Base-by-base conservation (phyloP, 2,329 filamentous ascomycete genomes). In the Periconia digitata region DNA sequence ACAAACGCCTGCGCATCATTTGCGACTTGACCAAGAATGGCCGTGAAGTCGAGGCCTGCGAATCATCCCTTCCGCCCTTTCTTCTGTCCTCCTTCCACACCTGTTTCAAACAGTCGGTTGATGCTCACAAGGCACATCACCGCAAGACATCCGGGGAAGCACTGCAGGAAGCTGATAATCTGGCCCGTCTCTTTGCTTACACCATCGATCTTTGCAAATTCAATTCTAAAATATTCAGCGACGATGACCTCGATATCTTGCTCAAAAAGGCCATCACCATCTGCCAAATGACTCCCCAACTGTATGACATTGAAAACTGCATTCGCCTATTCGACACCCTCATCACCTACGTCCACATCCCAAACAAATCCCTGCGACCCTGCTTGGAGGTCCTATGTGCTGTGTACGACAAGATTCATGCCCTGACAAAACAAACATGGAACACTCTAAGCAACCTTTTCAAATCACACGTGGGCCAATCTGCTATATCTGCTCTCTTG, bases 341-440 rank as follows among this genome's bases (percentile, higher is more conserved):
- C 47, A 84, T 89, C 45, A 90, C 85, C 0, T 90, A 87, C 64
- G 85, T 85, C 3, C 81, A 84, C 27, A 83, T 92, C 39, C 87
- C 88, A 0, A 75, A 72, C 43, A 74, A 75, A 46, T 84, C 82
- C 49, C 76, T 91, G 35, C 80, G 80, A 56, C 78, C 80, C 27
- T 90, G 85, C 60, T 77, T 92, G 29, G 83, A 86, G 52, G 81
- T 90, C 4, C 75, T 92, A 44, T 86, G 86, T 59, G 86, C 85
- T 35, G 86, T 90, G 50, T 86, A 87, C 65, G 84, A 82, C 51
- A 76, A 89, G 43, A 81, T 91, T 2, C 73, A 75, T 12, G 75
- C 72, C 39, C 76, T 89, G 10, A 76, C 82, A 49, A 82, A 85
- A 53, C 78, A 81, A 35, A 80, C 87, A 3, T 91, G 87, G 87